phyloP scores from a whole-genome alignment of 305 asterid genomes.

The Fraxinus floribunda region DNA sequence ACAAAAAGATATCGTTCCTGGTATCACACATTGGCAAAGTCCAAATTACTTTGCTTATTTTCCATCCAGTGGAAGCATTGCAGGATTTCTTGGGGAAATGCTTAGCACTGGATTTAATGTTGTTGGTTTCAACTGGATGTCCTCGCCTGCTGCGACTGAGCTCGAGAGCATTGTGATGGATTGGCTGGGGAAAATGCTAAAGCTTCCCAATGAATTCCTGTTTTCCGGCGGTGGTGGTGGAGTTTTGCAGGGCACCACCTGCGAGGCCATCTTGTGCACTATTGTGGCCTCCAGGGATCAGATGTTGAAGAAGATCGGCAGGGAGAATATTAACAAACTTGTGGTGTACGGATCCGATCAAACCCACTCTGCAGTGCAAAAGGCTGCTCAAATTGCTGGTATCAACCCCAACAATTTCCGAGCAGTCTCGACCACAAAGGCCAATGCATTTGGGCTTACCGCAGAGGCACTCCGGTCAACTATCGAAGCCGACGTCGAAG shows the following conservation, averaged over 20 bases:
- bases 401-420: conserved; percentile 53
- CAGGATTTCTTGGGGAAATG: conserved; percentile 66
- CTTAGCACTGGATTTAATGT: conserved; percentile 64
- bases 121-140: conserved; percentile 76
- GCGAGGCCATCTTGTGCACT: conserved; percentile 61
- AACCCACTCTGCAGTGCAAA: conserved; percentile 65
- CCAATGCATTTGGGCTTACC: conserved; percentile 33
- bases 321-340: conserved; percentile 42
- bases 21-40: conserved; percentile 73
- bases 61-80: conserved; percentile 61
- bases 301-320: conserved; percentile 43
- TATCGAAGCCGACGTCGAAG: conserved; percentile 36
- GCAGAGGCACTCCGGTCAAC: conserved; percentile 37
- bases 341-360: conserved; percentile 70
- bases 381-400: conserved; percentile 67
- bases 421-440: conserved; percentile 39
- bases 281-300: conserved; percentile 57
- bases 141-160: conserved; percentile 74
- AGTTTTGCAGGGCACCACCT: conserved; percentile 66
- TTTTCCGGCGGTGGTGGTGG: conserved; percentile 77
- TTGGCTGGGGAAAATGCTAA: conserved; percentile 68
- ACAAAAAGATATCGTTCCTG: conserved; percentile 56
- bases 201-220: conserved; percentile 48
- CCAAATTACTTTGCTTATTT: conserved; percentile 70
- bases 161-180: conserved; percentile 73